These are phyloP conservation scores for Tausonia pullulans DNA, from an alignment of 1,284 basidiomycete species.

Conservation along the genomic window DNA sequence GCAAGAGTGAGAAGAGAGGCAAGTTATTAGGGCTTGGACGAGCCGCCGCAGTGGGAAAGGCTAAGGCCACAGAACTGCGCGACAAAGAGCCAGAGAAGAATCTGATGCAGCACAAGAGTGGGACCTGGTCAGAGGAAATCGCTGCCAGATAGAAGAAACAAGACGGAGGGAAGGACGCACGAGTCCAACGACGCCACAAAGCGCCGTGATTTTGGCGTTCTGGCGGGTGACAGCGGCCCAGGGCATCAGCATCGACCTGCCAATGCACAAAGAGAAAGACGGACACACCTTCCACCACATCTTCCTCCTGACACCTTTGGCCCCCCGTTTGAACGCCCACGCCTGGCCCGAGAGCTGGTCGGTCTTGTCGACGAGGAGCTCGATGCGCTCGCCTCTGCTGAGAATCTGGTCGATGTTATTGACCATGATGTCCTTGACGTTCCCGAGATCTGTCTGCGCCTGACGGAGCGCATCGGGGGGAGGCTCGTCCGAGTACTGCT, in stretches of 20 bases:
- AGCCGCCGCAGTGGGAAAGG: constrained; percentile 6
- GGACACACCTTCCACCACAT: constrained; percentile 82
- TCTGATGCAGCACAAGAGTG: constrained; percentile 31
- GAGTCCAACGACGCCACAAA: constrained; percentile 61
- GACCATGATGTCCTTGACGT: constrained; percentile 93
- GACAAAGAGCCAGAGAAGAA: constrained; percentile 64
- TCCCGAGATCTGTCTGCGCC: constrained; percentile 80
- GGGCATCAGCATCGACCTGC: neutral
- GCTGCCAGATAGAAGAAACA: constrained; percentile 58
- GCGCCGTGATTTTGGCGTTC: constrained; percentile 48
- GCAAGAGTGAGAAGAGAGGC: neutral
- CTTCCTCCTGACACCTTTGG: constrained; percentile 69
- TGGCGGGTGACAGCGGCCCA: constrained; percentile 7
- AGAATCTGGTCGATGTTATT: constrained; percentile 93
- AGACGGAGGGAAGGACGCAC: constrained; percentile 41
- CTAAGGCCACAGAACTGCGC: constrained; percentile 69
- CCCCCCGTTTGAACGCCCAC: constrained; percentile 87
- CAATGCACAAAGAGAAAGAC: constrained; percentile 14
- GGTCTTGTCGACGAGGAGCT: constrained; percentile 92
- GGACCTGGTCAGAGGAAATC: constrained; percentile 12
- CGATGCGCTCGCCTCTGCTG: constrained; percentile 85
- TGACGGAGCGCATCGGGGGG: constrained; percentile 81
- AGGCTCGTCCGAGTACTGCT: constrained; percentile 78
- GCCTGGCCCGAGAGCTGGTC: constrained; percentile 91
- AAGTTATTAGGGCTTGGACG: neutral